A percentile compares a stretch with the other conserved stretches of the same genome.
These are phyloP conservation scores for Phialophora expanda DNA, from an alignment of 2,329 filamentous ascomycete species.

Conservation along the genomic window DNA sequence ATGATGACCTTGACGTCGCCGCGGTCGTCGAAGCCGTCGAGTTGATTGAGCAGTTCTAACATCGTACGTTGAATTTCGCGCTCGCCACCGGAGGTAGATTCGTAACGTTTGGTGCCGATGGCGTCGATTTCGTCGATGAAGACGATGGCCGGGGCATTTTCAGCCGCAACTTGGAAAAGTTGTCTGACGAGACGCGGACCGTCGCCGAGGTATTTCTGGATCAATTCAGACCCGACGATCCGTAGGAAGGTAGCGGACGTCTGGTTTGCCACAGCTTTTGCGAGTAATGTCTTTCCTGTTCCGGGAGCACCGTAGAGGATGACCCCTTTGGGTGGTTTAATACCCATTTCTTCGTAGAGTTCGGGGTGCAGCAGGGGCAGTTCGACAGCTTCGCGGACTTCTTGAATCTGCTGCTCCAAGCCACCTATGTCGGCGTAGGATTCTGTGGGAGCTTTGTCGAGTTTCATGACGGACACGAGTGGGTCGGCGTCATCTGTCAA, in stretches of 20 bases:
- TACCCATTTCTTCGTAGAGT: slow-evolving; percentile 99
- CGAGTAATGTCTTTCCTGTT: slow-evolving; percentile 93
- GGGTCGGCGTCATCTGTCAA: slow-evolving; percentile 96
- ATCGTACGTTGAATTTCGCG: slow-evolving; percentile 98
- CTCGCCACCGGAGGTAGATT: slow-evolving; percentile 94
- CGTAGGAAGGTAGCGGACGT: slow-evolving; percentile 98
- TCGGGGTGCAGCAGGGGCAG: slow-evolving; percentile 93
- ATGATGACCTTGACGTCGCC: slow-evolving; percentile 99
- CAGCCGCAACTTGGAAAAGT: slow-evolving; percentile 86
- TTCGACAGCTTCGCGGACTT: slow-evolving; percentile 96
- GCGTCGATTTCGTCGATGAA: slow-evolving; percentile 99
- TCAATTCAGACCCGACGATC: slow-evolving; percentile 95
- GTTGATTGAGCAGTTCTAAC: slow-evolving; percentile 96
- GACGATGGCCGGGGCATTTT: slow-evolving; percentile 95
- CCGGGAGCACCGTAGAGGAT: slow-evolving; percentile 97
- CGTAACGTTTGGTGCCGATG: slow-evolving; percentile 98
- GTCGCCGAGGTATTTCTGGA: slow-evolving; percentile 98
- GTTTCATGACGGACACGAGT: slow-evolving; percentile 96
- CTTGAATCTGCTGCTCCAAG: slow-evolving; percentile 92
- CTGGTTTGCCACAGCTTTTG: slow-evolving; percentile 97
- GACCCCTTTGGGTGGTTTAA: slow-evolving; percentile 99
- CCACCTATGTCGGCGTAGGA: slow-evolving; percentile 99
- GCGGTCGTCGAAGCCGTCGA: slow-evolving; percentile 97
- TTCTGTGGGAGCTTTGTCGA: slow-evolving; percentile 97
- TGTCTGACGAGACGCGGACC: slow-evolving; percentile 93